phyloP scores from a whole-genome alignment of 305 asterid genomes.

The Andrographis paniculata region DNA sequence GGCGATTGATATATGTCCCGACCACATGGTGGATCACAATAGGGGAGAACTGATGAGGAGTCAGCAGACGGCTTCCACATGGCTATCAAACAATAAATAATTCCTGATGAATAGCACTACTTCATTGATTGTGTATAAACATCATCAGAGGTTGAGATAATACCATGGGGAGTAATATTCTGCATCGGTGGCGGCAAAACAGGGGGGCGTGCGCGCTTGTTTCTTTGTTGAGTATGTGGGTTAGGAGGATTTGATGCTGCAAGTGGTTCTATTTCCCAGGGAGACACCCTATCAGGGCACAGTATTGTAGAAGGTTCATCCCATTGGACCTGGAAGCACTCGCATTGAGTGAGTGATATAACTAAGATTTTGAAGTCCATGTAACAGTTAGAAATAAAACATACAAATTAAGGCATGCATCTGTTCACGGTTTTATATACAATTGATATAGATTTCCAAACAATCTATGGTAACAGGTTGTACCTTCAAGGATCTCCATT shows the following conservation, averaged over 20 bases:
- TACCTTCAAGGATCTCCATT: slow-evolving; percentile 74
- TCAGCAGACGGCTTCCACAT: slow-evolving; percentile 65
- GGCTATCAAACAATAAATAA: slow-evolving; percentile 30
- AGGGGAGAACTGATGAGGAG: slow-evolving; percentile 35
- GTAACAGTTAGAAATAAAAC: no score
- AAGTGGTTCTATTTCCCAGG: slow-evolving; percentile 56
- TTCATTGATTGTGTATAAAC: neutral
- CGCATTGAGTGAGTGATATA: slow-evolving; percentile 3
- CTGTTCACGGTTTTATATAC: no score
- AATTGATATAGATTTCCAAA: slow-evolving; percentile 1
- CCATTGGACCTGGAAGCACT: slow-evolving; percentile 51
- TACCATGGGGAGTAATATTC: slow-evolving; percentile 49
- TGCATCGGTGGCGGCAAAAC: slow-evolving; percentile 42
- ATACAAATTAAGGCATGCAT: no score
- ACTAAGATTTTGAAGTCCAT: no score
- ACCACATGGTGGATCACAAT: slow-evolving; percentile 39
- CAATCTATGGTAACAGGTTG: neutral
- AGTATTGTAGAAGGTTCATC: slow-evolving; percentile 64
- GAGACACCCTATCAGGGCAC: slow-evolving; percentile 76
- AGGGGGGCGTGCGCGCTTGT: slow-evolving; percentile 55
- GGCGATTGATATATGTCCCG: slow-evolving; percentile 52
- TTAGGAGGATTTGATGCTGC: slow-evolving; percentile 30
- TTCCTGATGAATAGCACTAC: neutral
- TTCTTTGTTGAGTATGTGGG: slow-evolving; percentile 50
- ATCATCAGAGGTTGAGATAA: slow-evolving; percentile 6